Evolutionary conservation across 2,329 filamentous ascomycete genomes (phyloP).

Genomic region (Clathrospora elynae): DNA sequence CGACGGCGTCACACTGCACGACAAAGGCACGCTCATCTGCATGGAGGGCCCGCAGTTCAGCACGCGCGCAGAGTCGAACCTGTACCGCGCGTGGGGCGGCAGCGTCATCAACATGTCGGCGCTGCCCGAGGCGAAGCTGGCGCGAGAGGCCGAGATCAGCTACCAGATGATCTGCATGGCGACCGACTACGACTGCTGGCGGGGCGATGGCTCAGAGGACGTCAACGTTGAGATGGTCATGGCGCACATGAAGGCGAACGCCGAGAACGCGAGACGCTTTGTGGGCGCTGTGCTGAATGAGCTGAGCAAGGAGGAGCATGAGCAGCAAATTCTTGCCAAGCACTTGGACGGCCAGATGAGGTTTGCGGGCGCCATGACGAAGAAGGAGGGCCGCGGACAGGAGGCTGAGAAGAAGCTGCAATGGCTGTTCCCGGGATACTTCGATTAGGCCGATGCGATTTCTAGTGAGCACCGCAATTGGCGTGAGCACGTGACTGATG

Average conservation of each 20-base stretch:
- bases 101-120: slow-evolving; percentile 98
- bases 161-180: slow-evolving; percentile 99
- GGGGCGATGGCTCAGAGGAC: slow-evolving; percentile 70
- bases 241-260: slow-evolving; percentile 93
- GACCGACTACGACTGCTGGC: slow-evolving; percentile 99
- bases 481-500: slow-evolving; percentile 2
- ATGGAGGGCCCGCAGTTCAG: slow-evolving; percentile 99
- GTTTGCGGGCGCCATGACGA: slow-evolving; percentile 83
- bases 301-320: slow-evolving; percentile 76
- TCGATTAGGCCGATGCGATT: slow-evolving; percentile 48
- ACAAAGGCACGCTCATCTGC: slow-evolving; percentile 82
- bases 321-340: slow-evolving; percentile 75
- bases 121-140: slow-evolving; percentile 93
- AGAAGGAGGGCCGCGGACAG: slow-evolving; percentile 71
- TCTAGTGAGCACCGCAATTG: too few relatives aligned
- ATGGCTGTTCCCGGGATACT: slow-evolving; percentile 88
- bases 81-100: slow-evolving; percentile 94
- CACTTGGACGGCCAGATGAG: slow-evolving; percentile 78
- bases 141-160: slow-evolving; percentile 91
- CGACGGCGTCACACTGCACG: slow-evolving; percentile 83
- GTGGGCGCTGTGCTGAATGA: slow-evolving; percentile 87
- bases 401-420: slow-evolving; percentile 79
- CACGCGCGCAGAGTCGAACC: slow-evolving; percentile 90
- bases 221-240: slow-evolving; percentile 98
- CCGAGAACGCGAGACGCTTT: slow-evolving; percentile 82